Conservation (phyloP, 805 yeast species). For the Nematodospora valgi region DNA sequence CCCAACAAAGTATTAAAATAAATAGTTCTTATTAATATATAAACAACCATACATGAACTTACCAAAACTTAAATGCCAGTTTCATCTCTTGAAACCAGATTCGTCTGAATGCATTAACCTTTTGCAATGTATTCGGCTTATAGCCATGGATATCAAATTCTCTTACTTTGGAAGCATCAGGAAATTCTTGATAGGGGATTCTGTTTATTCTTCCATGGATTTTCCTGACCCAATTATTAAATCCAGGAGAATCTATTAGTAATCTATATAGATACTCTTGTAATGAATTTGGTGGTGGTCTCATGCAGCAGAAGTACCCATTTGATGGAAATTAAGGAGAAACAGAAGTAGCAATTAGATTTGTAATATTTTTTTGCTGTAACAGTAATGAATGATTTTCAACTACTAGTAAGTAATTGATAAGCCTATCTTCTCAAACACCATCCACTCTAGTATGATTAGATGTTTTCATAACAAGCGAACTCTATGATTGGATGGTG, state of each 20-base stretch:
- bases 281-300: constrained; percentile 25
- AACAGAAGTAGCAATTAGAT: constrained; percentile 1
- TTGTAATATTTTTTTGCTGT: too few relatives aligned
- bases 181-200: constrained; percentile 42
- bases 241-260: constrained; percentile 55
- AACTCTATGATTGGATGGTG: too few relatives aligned
- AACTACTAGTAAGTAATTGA: too few relatives aligned
- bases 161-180: constrained; percentile 13
- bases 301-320: constrained; percentile 6
- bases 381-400: too few relatives aligned
- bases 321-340: neutral
- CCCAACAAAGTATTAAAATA: constrained; percentile 8
- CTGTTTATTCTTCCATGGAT: constrained; percentile 65
- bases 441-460: too few relatives aligned
- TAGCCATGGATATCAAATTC: constrained; percentile 24
- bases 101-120: constrained; percentile 55
- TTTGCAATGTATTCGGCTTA: constrained; percentile 53
- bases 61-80: constrained; percentile 46
- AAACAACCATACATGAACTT: too few relatives aligned
- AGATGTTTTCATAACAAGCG: too few relatives aligned
- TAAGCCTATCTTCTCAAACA: too few relatives aligned
- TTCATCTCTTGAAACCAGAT: constrained; percentile 62
- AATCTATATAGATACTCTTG: constrained; percentile 44
- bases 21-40: neutral
- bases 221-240: constrained; percentile 59